A percentile compares a stretch with the other conserved stretches of the same genome.
phyloP scores from a whole-genome alignment of 1,284 basidiomycete genomes.

The Ceratobasidium sp. region DNA sequence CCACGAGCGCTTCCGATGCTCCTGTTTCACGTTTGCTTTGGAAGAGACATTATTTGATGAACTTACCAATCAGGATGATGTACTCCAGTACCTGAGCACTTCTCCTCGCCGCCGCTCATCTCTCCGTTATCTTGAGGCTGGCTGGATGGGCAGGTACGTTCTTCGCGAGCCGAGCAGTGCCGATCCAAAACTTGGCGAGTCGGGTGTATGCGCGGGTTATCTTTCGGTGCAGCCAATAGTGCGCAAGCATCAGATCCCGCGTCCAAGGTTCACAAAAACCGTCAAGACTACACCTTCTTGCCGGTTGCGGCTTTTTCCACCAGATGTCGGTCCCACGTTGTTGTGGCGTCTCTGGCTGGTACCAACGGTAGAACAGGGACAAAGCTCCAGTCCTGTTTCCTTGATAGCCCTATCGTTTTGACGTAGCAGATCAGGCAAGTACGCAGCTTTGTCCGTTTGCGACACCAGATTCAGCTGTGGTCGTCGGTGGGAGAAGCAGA shows the following conservation, averaged over 20 bases:
- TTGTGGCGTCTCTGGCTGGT: slow-evolving; percentile 20
- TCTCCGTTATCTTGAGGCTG: not conserved
- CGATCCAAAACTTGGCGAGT: not conserved
- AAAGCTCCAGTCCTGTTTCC: not conserved
- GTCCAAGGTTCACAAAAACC: not conserved
- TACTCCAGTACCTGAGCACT: not conserved
- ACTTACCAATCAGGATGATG: slow-evolving; percentile 7
- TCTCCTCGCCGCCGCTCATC: slow-evolving; percentile 2
- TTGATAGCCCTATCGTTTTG: not conserved
- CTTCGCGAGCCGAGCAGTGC: not conserved
- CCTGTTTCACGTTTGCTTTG: slow-evolving; percentile 35
- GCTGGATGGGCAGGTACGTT: not conserved
- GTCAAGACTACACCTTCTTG: slow-evolving; percentile 14
- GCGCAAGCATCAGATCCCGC: not conserved
- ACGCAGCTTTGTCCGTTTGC: not conserved
- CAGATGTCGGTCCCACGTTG: not conserved
- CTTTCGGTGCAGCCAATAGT: not conserved
- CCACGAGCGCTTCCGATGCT: slow-evolving; percentile 27
- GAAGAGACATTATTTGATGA: slow-evolving; percentile 9
- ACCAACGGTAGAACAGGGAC: not conserved
- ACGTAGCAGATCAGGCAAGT: not conserved
- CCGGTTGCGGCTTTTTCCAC: not conserved
- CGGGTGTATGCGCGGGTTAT: slow-evolving; percentile 27
- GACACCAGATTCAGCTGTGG: slow-evolving; percentile 14
- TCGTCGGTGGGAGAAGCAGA: slow-evolving; percentile 23